A percentile compares a stretch with the other conserved stretches of the same genome.
Conservation (phyloP, 2,329 filamentous ascomycete species). For the Trichoderma aggressivum region DNA sequence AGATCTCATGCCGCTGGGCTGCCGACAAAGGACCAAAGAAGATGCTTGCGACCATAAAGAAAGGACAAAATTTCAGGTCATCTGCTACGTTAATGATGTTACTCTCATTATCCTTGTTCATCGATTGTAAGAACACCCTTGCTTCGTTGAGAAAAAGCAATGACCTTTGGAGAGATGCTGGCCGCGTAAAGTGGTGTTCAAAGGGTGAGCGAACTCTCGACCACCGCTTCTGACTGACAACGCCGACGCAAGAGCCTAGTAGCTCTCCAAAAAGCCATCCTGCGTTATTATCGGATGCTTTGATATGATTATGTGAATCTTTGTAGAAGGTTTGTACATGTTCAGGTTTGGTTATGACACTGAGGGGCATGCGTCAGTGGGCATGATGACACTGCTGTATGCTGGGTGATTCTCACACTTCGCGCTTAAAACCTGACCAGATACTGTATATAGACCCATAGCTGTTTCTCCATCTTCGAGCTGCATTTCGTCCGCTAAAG, state of each 20-base stretch:
- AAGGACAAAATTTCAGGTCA: conserved; percentile 11
- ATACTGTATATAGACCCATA: conserved; percentile 15
- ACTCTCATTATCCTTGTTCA: background rate
- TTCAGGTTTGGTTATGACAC: conserved; percentile 9
- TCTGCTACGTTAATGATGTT: background rate
- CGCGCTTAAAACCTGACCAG: conserved; percentile 15
- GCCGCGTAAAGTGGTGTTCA: conserved; percentile 12
- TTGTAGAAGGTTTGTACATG: conserved; percentile 12
- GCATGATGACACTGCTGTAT: background rate
- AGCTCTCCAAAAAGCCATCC: conserved; percentile 17
- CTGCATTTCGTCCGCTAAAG: conserved; percentile 3
- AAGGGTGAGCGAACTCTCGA: conserved; percentile 8
- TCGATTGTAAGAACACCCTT: background rate
- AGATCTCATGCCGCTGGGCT: background rate
- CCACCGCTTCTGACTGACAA: conserved; percentile 12
- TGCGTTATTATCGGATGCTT: conserved; percentile 12
- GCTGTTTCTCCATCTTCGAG: background rate
- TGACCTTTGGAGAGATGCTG: background rate
- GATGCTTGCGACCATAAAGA: conserved; percentile 15
- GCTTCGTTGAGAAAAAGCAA: background rate
- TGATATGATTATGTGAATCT: conserved; percentile 16
- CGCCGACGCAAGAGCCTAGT: conserved; percentile 15
- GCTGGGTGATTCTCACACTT: conserved; percentile 10
- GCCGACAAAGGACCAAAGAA: conserved; percentile 10
- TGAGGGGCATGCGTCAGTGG: background rate